These are phyloP conservation scores for Mikania micrantha DNA, from an alignment of 129 eudicot genomes.

Conservation along the genomic window DNA sequence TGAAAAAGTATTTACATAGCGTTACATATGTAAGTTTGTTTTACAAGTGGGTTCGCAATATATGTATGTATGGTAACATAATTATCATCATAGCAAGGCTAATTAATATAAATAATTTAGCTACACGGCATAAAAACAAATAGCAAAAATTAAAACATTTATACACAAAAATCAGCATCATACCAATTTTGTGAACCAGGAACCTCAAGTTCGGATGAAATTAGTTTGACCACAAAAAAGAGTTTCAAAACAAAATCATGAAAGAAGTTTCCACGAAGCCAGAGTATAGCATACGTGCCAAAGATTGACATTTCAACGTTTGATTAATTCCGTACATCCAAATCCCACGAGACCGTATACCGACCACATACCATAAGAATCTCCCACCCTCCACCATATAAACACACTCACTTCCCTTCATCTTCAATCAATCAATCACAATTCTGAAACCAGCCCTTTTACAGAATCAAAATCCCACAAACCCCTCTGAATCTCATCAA, in stretches of 20 bases:
- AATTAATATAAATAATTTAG: too few species aligned
- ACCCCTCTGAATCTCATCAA: not conserved
- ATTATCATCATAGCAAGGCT: too few species aligned
- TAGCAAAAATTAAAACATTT: too few species aligned
- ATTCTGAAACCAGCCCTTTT: not conserved
- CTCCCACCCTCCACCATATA: constrained; percentile 12
- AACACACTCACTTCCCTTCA: not conserved
- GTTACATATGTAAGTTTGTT: too few species aligned
- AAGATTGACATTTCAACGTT: constrained; percentile 11
- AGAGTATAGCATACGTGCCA: constrained; percentile 11
- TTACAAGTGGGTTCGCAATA: too few species aligned
- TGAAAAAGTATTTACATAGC: too few species aligned
- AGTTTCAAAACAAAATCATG: not conserved
- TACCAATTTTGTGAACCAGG: not conserved
- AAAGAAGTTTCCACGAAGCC: constrained; percentile 10
- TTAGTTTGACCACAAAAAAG: constrained; percentile 11
- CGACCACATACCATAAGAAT: too few species aligned
- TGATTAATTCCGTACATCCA: not conserved
- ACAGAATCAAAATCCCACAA: not conserved
- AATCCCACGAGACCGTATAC: constrained; percentile 13
- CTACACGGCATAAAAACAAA: too few species aligned
- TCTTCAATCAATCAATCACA: not conserved
- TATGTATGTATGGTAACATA: too few species aligned
- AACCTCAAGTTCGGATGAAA: not conserved
- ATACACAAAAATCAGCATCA: not conserved